These are phyloP conservation scores for Colletotrichum zoysiae DNA, from an alignment of 2,329 filamentous ascomycete species.

Conservation along the genomic window DNA sequence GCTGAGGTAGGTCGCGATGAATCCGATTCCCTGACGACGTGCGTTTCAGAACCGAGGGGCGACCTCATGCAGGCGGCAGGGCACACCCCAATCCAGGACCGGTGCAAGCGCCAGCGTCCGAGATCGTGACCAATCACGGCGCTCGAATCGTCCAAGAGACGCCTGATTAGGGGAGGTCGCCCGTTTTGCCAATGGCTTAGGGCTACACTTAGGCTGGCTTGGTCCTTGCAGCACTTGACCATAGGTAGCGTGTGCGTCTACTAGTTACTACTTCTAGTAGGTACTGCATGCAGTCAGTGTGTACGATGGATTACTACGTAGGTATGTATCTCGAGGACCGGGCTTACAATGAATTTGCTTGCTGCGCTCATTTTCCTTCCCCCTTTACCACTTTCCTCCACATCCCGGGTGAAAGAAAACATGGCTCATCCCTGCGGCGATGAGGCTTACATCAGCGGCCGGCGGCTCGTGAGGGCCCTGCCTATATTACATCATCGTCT, in stretches of 20 bases:
- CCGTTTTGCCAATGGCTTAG: conserved; percentile 33
- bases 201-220: conserved; percentile 31
- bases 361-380: not conserved
- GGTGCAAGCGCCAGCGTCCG: conserved; percentile 19
- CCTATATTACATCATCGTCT: conserved; percentile 21
- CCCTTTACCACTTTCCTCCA: not conserved
- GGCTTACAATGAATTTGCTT: not conserved
- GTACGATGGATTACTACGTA: too few species aligned
- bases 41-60: conserved; percentile 40
- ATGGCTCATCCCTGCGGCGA: conserved; percentile 25
- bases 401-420: conserved; percentile 19
- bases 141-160: conserved; percentile 31
- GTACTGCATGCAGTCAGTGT: too few species aligned
- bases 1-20: conserved; percentile 37
- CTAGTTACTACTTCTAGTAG: not conserved
- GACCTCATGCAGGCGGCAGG: conserved; percentile 30
- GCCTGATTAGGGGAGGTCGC: conserved; percentile 37
- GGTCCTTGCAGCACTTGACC: conserved; percentile 15
- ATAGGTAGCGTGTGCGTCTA: not conserved
- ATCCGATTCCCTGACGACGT: conserved; percentile 39
- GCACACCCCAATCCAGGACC: conserved; percentile 32
- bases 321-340: not conserved
- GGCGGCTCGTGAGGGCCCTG: not conserved
- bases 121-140: conserved; percentile 31
- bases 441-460: conserved; percentile 29